Evolutionary conservation across 371 early-diverging fungal genomes (phyloP), one percentile per base, ranked within the genome.

Genomic region (Choanephora cucurbitarum): DNA sequence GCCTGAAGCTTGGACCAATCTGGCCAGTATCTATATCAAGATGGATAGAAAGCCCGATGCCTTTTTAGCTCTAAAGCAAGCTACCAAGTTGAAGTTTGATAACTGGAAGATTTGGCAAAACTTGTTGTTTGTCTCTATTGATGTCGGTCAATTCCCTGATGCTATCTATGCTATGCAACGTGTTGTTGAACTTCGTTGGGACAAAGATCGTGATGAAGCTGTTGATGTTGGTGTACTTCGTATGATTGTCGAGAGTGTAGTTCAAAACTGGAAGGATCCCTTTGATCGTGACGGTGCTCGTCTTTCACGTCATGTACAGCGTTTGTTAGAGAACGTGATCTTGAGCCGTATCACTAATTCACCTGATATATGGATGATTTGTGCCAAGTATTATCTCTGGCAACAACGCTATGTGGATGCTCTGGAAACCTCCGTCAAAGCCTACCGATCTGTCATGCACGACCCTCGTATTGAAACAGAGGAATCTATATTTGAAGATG

Each of bases 1-100:
- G 64, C 91, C 90, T 28, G 97, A 97, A 72, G 96, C 96, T 31
- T 98, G 97, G 97, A 97, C 89, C 67, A 98, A 98, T 70, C 70
- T 97, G 55, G 93, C 96, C 0, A 86, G 93, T 5, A 85, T 91
- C 37, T 90, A 91, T 61, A 65, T 94, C 47, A 82, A 73, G 14
- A 69, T 80, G 62, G 82, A 81, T 52, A 82, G 82, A 51, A 79
- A 87, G 62, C 41, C 80, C 45, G 92, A 93, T 47, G 97, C 96
- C 0, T 91, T 86, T 66, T 78, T 87, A 28, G 90, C 93, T 0
- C 77, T 96, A 17, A 82, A 86, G 52, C 92, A 94, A 69, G 96
- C 95, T 0, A 64, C 92, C 18, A 88, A 88, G 58, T 78, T 80
- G 55, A 89, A 90, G 62, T 85, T 74, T 64, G 94, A 94, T 37